Conservation (phyloP, 2,329 filamentous ascomycete genomes). For the Hysterium pulicare region DNA sequence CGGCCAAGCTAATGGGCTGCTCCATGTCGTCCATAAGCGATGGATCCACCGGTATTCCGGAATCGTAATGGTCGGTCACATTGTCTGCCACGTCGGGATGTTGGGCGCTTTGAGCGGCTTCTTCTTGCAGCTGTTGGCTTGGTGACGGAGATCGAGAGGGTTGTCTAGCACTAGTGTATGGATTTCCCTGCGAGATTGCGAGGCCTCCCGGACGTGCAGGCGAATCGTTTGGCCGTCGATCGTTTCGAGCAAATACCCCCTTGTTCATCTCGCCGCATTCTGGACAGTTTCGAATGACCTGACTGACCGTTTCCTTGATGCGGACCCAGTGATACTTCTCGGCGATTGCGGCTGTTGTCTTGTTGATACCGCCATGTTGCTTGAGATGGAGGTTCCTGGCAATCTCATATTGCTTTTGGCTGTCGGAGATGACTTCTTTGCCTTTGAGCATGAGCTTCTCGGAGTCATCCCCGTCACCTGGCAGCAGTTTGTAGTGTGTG, state of each 20-base stretch:
- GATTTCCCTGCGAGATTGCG: background rate
- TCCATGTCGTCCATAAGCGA: constrained; percentile 53
- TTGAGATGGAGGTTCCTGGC: constrained; percentile 70
- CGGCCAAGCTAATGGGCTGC: constrained; percentile 14
- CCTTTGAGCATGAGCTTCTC: constrained; percentile 88
- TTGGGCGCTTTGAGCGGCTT: constrained; percentile 17
- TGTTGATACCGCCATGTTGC: constrained; percentile 92
- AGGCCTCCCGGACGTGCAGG: constrained; percentile 24
- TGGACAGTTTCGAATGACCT: constrained; percentile 86
- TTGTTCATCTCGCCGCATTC: constrained; percentile 73
- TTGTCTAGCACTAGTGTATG: background rate
- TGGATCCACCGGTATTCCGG: constrained; percentile 58
- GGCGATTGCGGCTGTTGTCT: constrained; percentile 90
- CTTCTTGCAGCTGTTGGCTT: constrained; percentile 24
- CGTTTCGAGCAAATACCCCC: constrained; percentile 20
- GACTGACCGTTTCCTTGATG: constrained; percentile 95
- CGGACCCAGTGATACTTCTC: constrained; percentile 96
- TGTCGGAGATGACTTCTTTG: constrained; percentile 93
- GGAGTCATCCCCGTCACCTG: constrained; percentile 42
- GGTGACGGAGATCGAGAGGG: constrained; percentile 20
- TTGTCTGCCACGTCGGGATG: background rate
- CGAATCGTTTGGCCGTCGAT: constrained; percentile 56
- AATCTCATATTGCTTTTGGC: constrained; percentile 85
- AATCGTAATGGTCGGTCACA: constrained; percentile 40
- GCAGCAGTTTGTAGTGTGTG: constrained; percentile 84